These are phyloP conservation scores for Apium graveolens DNA, from an alignment of 129 eudicot genomes.

Conservation along the genomic window DNA sequence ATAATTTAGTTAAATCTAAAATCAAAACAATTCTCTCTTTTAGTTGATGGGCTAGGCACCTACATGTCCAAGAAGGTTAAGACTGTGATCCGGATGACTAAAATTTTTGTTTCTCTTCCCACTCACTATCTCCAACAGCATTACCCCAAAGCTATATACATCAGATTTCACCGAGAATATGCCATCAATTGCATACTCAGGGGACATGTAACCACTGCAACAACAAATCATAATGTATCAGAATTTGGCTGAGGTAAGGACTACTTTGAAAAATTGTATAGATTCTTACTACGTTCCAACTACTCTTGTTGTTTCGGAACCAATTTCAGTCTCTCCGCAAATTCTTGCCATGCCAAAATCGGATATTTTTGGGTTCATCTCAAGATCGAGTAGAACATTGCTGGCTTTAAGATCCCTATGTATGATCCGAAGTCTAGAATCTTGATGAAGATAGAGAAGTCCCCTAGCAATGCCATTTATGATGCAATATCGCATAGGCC, in stretches of 20 bases:
- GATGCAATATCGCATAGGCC: conserved; percentile 15
- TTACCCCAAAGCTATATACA: conserved; percentile 31
- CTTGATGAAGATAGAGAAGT: conserved; percentile 29
- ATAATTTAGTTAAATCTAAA: too few species aligned
- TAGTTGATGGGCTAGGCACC: not conserved
- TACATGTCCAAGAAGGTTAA: conserved; percentile 48
- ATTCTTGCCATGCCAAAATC: conserved; percentile 33
- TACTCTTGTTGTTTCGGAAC: conserved; percentile 21
- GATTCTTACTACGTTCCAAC: conserved; percentile 20
- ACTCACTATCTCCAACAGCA: conserved; percentile 34
- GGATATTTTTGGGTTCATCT: conserved; percentile 34
- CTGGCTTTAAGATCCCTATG: conserved; percentile 37
- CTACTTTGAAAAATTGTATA: not conserved
- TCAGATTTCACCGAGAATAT: conserved; percentile 24
- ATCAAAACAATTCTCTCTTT: too few species aligned
- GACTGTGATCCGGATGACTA: conserved; percentile 33
- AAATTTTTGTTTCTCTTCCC: conserved; percentile 35
- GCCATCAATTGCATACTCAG: conserved; percentile 29
- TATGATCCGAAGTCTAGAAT: conserved; percentile 25
- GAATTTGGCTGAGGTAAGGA: not conserved
- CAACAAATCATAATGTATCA: not conserved
- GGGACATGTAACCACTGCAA: conserved; percentile 24
- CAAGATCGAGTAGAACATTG: conserved; percentile 22
- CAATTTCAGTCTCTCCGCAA: conserved; percentile 20
- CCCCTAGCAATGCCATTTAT: conserved; percentile 18